Evolutionary conservation across 2,329 filamentous ascomycete species (phyloP).

Genomic region (Colletotrichum sp.): DNA sequence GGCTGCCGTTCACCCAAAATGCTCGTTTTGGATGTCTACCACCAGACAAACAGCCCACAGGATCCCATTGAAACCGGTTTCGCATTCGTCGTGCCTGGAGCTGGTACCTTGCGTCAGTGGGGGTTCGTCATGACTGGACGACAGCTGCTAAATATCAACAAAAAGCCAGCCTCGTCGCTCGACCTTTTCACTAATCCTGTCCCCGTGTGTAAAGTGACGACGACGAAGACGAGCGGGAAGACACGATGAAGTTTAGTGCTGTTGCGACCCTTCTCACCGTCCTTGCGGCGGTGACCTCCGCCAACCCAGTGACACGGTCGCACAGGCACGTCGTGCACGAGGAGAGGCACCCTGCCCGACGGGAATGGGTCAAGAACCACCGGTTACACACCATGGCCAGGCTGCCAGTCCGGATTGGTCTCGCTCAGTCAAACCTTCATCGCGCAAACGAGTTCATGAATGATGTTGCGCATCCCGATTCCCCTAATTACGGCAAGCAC

Average conservation of each 20-base stretch:
- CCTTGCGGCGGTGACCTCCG: constrained; percentile 10
- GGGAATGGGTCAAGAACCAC: constrained; percentile 21
- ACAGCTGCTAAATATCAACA: constrained; percentile 16
- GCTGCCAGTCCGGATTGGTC: constrained; percentile 23
- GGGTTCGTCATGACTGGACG: constrained; percentile 9
- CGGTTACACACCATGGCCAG: constrained; percentile 13
- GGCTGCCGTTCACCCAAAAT: constrained; percentile 15
- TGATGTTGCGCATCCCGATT: constrained; percentile 39
- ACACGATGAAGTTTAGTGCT: constrained; percentile 20
- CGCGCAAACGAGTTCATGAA: constrained; percentile 23
- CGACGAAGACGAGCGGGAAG: background rate
- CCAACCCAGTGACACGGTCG: constrained; percentile 16
- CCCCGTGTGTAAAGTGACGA: constrained; percentile 1
- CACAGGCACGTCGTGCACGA: constrained; percentile 23
- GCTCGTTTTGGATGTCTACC: constrained; percentile 16
- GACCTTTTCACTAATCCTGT: background rate
- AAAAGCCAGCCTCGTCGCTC: constrained; percentile 15
- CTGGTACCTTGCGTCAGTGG: constrained; percentile 8
- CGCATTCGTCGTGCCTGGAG: constrained; percentile 13
- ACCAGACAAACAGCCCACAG: constrained; percentile 7
- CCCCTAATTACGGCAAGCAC: constrained; percentile 51
- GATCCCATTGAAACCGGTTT: constrained; percentile 19
- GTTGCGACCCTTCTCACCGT: constrained; percentile 8
- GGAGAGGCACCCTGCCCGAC: constrained; percentile 16
- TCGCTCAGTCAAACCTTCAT: constrained; percentile 23